Evolutionary conservation across 2,329 filamentous ascomycete genomes (phyloP), one percentile per base, ranked within the genome.

Genomic region (Xylariaceae sp.): DNA sequence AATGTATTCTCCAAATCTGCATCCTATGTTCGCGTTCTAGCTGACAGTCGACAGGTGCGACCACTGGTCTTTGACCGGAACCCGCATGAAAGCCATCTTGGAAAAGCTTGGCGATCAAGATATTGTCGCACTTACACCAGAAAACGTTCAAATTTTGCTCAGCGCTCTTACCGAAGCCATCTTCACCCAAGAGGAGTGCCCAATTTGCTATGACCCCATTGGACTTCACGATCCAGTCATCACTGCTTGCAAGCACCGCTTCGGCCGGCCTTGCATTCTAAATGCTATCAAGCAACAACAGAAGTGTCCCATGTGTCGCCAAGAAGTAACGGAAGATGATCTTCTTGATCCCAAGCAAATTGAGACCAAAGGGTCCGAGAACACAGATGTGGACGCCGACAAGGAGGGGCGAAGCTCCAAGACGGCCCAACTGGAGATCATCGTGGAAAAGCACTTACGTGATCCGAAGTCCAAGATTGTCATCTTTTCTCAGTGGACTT

Each of bases 241-340:
- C 62, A 96, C 90, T 1, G 82, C 85, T 44, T 96, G 91, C 71
- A 89, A 88, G 22, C 91, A 96, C 67, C 76, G 84, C 1, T 96
- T 91, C 68, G 91, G 90, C 59, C 76, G 75, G 18, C 71, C 74
- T 5, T 96, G 92, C 66, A 90, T 96, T 56, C 76, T 83, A 47
- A 81, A 82, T 57, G 87, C 88, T 45, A 87, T 96, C 53, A 80
- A 88, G 50, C 77, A 82, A 1, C 89, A 94, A 64, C 80, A 86
- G 48, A 90, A 87, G 67, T 96, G 92, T 55, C 92, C 91, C 0
- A 86, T 96, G 79, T 96, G 91, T 63, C 86, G 90, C 17, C 83
- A 86, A 6, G 73, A 82, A 33, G 79, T 95, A 14, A 73, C 78
- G 12, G 78, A 84, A 50, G 76, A 75, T 1, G 74, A 79, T 2